phyloP scores from a whole-genome alignment of 2,329 filamentous ascomycete species.

The Zymoseptoria crescenta region DNA sequence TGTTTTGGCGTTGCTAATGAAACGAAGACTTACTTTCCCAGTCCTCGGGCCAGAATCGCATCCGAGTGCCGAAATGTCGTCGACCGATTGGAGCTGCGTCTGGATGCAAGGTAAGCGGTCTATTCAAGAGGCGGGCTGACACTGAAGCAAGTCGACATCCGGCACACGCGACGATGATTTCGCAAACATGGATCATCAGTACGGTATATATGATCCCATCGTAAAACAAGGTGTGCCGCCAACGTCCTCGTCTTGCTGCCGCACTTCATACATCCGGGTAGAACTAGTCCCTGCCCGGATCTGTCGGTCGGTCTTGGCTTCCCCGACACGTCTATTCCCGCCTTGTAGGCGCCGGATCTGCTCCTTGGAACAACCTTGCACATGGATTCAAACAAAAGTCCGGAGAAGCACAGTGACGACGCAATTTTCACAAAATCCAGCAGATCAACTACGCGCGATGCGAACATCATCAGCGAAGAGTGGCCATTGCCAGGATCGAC shows the following conservation, averaged over 20 bases:
- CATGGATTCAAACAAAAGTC: neutral
- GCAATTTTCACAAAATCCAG: neutral
- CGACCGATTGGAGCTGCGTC: neutral
- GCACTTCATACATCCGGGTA: neutral
- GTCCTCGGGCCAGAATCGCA: neutral
- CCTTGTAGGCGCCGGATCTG: neutral
- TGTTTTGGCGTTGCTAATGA: neutral
- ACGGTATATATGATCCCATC: neutral
- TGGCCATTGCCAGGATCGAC: neutral
- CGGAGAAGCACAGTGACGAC: neutral
- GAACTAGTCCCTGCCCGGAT: neutral
- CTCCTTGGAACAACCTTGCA: neutral
- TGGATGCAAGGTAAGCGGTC: neutral
- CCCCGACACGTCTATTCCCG: neutral
- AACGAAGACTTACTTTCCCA: neutral
- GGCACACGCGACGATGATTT: neutral
- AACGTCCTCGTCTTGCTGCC: neutral
- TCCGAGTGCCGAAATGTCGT: neutral
- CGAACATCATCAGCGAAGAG: neutral
- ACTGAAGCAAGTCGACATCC: neutral
- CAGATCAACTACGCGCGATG: neutral
- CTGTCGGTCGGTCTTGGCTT: neutral
- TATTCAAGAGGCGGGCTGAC: neutral
- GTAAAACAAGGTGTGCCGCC: neutral
- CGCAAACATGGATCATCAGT: neutral